Evolutionary conservation across 495 filamentous ascomycete genomes (phyloP), one percentile per base, ranked within the genome.

Genomic region (Polyplosphaeria fusca): DNA sequence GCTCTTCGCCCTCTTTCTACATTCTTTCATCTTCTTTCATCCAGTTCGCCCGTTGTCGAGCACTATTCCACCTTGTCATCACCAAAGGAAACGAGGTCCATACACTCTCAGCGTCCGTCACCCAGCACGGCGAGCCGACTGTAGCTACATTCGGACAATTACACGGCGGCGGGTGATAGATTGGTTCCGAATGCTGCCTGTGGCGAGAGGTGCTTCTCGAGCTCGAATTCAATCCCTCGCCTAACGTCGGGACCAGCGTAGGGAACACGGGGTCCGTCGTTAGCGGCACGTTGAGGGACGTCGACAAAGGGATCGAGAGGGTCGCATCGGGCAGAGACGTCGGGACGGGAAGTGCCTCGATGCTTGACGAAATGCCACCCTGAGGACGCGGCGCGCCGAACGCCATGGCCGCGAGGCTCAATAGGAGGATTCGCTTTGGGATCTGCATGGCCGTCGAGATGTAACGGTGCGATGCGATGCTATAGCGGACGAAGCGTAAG

Each of bases 71-170:
- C 35, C 27, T 30, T 18, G 2, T 32, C 43, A 9, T 47, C 27
- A 16, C 28, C 35, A 24, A 13, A 5, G 12, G n/a, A 3, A 3
- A 43, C 12, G 16, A 56, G 11, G 11, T 38, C 28, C 3, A 7
- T 18, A 55, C 58, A 43, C 51, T 55, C 58, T 41, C 37, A 55
- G 24, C 24, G 43, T 55, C 58, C 13, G 43, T 44, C 24, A 46
- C 58, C 30, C 37, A 61, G 38, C 58, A 61, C 26, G 58, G 58
- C 48, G 45, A 49, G 43, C 37, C 35, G 13, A 61, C 26, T 16
- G 51, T 55, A 22, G 43, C 38, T 37, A 55, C 14, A 41, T 43
- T n/a, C 35, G 50, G 58, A 25, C 58, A 61, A 22, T 55, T 51
- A 26, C 58, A 61, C 19, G 19, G 16, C 35, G 35, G 14, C 26